A percentile compares a stretch with the other conserved stretches of the same genome.
These are phyloP conservation scores for Botrytis byssoidea DNA, from an alignment of 2,329 filamentous ascomycete species.

Conservation along the genomic window DNA sequence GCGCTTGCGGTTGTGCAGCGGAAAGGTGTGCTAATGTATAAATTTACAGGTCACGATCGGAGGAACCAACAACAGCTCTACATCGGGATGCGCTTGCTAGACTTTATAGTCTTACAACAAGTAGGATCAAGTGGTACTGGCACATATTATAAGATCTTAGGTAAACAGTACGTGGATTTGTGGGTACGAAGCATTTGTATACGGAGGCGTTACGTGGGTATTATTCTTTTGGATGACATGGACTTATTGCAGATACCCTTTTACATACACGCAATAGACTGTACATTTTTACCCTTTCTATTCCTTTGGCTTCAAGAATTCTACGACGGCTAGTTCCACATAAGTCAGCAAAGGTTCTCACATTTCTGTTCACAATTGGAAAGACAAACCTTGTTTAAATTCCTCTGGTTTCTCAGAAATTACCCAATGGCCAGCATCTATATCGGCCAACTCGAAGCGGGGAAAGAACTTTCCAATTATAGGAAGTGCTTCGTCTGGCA, in stretches of 20 bases:
- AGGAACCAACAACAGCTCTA: background rate
- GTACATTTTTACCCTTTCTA: conserved; percentile 39
- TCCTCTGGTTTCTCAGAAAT: conserved; percentile 83
- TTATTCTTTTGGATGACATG: conserved; percentile 25
- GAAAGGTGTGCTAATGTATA: conserved; percentile 28
- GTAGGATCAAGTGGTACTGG: background rate
- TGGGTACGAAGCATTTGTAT: conserved; percentile 1
- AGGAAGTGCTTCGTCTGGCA: conserved; percentile 78
- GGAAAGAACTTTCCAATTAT: conserved; percentile 81
- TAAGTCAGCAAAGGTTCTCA: conserved; percentile 21
- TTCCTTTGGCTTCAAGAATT: conserved; percentile 56
- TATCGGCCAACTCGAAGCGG: conserved; percentile 67
- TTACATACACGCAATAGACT: conserved; percentile 35
- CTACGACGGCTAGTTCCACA: conserved; percentile 54
- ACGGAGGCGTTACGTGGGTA: conserved; percentile 23
- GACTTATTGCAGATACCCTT: conserved; percentile 36
- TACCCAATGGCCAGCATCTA: conserved; percentile 83
- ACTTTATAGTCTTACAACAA: background rate
- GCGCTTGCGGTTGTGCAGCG: background rate
- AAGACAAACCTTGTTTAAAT: conserved; percentile 66
- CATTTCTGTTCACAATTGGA: background rate
- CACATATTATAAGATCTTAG: background rate
- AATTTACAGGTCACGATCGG: conserved; percentile 16
- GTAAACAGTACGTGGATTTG: background rate
- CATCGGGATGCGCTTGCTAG: conserved; percentile 20